Conservation (phyloP, 176 grass and related monocot species). For the Chloris gayana region DNA sequence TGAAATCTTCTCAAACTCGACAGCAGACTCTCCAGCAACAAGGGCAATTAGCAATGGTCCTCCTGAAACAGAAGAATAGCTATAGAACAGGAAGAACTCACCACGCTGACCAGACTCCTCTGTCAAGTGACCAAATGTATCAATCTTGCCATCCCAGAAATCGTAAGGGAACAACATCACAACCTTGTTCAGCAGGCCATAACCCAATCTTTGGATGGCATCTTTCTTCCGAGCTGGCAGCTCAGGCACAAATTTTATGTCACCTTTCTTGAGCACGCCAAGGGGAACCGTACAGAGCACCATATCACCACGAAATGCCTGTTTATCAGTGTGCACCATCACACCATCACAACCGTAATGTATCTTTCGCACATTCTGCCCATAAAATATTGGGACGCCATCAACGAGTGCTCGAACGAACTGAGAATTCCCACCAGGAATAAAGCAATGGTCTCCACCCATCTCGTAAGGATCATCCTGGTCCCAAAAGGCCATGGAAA, state of each 20-base stretch:
- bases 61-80: constrained; percentile 92
- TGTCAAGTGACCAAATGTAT: constrained; percentile 97
- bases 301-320: constrained; percentile 88
- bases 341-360: constrained; percentile 82
- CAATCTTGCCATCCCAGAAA: constrained; percentile 88
- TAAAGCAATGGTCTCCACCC: constrained; percentile 98
- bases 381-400: constrained; percentile 78
- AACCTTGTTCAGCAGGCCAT: constrained; percentile 96
- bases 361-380: constrained; percentile 72
- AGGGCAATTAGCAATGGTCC: constrained; percentile 89
- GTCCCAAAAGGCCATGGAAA: constrained; percentile 97
- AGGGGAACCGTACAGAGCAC: constrained; percentile 87
- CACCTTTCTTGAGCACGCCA: constrained; percentile 81
- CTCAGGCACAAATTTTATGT: constrained; percentile 76
- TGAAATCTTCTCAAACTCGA: constrained; percentile 74
- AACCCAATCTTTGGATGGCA: constrained; percentile 81
- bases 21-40: constrained; percentile 93
- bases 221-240: constrained; percentile 72
- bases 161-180: constrained; percentile 78
- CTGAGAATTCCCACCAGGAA: constrained; percentile 86
- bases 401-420: constrained; percentile 72
- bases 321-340: constrained; percentile 74
- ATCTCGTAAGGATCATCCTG: constrained; percentile 99
- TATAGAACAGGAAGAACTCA: constrained; percentile 95
- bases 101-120: constrained; percentile 72